Evolutionary conservation across 805 yeast species (phyloP), one percentile per base, ranked within the genome.

Genomic region (Candida boidinii): DNA sequence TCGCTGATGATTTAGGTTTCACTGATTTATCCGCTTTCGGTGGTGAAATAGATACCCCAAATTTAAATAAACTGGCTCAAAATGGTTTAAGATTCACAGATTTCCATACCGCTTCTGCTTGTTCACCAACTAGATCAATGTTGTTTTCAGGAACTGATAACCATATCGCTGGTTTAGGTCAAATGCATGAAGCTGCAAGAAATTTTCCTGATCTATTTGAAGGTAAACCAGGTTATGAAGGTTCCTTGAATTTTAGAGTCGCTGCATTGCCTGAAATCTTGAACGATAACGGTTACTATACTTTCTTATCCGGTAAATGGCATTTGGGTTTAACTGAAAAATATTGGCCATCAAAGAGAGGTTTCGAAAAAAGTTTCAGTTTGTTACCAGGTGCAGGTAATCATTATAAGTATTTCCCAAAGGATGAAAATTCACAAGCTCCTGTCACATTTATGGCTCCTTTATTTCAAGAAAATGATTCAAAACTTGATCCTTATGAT

Each of bases 71-170:
- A 29, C 45, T 74, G 22, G 73, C 76, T 2, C 25, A 45, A 7
- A 45, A 49, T 7, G 79, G 80, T 5, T 43, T 64, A 15, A 47
- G 73, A 28, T 68, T 73, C 42, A 70, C 78, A 9, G 73, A 74
- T 38, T 74, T 75, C 51, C 77, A 75, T 39, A 68, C 80, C 2
- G 79, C 79, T 4, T 64, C 78, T 3, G 79, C 80, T 1, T 75
- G 80, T 42, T 73, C 80, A 2, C 80, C 81, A 7, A 75, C 80
- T 1, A 54, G 80, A 37, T 73, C 79, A 10, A 73, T 73, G 73
- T 57, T 75, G 3, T 50, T 74, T 27, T 67, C 75, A 3, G 82
- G 80, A 4, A 72, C 78, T 4, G 79, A 75, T 43, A 71, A 74
- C 45, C 79, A 75, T 40, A 62, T 73, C 46, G 76, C 77, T 10